Percentiles rank a stretch among this genome's conserved stretches.
Conservation (phyloP, 768 basidiomycete genomes). For the Tylopilus cervinicoccineus region DNA sequence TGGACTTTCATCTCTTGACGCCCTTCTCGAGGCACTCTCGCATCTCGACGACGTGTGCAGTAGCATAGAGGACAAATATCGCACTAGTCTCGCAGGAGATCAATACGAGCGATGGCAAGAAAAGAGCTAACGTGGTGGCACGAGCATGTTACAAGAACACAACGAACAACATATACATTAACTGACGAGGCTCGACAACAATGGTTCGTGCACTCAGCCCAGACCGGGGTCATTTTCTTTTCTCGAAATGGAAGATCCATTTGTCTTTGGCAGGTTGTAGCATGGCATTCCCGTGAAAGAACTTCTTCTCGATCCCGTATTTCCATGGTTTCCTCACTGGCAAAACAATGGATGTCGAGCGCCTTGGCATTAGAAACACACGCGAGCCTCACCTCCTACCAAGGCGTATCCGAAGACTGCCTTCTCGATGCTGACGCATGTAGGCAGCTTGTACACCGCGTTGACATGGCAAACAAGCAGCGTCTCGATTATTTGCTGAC, state of each 20-base stretch:
- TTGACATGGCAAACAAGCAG: constrained; percentile 19
- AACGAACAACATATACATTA: background rate
- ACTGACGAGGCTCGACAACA: background rate
- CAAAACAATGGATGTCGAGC: constrained; percentile 5
- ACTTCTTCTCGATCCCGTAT: constrained; percentile 27
- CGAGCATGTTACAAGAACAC: background rate
- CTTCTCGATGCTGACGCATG: constrained; percentile 11
- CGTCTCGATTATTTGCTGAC: constrained; percentile 24
- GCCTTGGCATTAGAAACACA: background rate
- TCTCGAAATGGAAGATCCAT: constrained; percentile 24
- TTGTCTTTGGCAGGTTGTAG: constrained; percentile 25
- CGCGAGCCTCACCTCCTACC: constrained; percentile 13
- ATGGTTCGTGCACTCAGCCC: background rate
- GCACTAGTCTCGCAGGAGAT: constrained; percentile 49
- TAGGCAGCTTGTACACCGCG: constrained; percentile 12
- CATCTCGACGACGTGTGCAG: constrained; percentile 76
- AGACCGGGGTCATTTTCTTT: background rate
- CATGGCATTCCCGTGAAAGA: constrained; percentile 16
- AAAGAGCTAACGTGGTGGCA: constrained; percentile 39
- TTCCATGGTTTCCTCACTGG: constrained; percentile 25
- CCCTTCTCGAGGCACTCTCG: constrained; percentile 69
- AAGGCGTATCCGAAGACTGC: constrained; percentile 15
- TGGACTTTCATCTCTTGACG: constrained; percentile 77
- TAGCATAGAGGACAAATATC: constrained; percentile 67
- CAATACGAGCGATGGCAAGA: constrained; percentile 69